phyloP scores from a whole-genome alignment of 2,329 filamentous ascomycete genomes.

The Phaeosphaeriaceae sp. region DNA sequence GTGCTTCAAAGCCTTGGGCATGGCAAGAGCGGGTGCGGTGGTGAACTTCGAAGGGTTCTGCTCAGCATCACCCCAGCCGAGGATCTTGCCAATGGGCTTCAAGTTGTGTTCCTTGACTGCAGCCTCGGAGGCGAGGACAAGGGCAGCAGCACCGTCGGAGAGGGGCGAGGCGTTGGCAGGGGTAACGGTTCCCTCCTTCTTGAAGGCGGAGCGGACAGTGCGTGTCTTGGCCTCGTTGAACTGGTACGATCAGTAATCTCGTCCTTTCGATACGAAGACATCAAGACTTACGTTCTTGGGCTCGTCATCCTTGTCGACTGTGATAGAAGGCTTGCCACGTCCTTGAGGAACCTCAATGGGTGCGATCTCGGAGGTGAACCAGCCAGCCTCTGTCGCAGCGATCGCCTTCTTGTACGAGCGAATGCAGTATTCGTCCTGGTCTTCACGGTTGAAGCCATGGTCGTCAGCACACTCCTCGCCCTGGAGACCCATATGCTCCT shows the following conservation, averaged over 20 bases:
- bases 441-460: conserved; percentile 79
- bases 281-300: conserved; percentile 77
- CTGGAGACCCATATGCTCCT: conserved; percentile 95
- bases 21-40: conserved; percentile 88
- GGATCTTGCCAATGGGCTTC: conserved; percentile 93
- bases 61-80: conserved; percentile 95
- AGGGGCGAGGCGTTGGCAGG: conserved; percentile 96
- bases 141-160: conserved; percentile 90
- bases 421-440: conserved; percentile 96
- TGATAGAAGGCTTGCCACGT: conserved; percentile 85
- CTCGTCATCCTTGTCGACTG: conserved; percentile 88
- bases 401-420: conserved; percentile 93
- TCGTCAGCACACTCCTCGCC: conserved; percentile 91
- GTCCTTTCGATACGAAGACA: conserved; percentile 12
- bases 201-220: conserved; percentile 74
- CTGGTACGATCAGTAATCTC: conserved; percentile 33
- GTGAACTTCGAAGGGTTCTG: conserved; percentile 95
- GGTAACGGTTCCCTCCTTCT: conserved; percentile 86
- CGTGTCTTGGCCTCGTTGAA: conserved; percentile 61
- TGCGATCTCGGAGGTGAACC: conserved; percentile 85
- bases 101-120: conserved; percentile 91
- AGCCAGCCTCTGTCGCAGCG: conserved; percentile 79
- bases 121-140: conserved; percentile 92
- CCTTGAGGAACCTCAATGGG: conserved; percentile 87
- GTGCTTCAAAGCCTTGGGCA: conserved; percentile 97